Conservation (phyloP, 257 asterid species). For the Lycium ferocissimum region DNA sequence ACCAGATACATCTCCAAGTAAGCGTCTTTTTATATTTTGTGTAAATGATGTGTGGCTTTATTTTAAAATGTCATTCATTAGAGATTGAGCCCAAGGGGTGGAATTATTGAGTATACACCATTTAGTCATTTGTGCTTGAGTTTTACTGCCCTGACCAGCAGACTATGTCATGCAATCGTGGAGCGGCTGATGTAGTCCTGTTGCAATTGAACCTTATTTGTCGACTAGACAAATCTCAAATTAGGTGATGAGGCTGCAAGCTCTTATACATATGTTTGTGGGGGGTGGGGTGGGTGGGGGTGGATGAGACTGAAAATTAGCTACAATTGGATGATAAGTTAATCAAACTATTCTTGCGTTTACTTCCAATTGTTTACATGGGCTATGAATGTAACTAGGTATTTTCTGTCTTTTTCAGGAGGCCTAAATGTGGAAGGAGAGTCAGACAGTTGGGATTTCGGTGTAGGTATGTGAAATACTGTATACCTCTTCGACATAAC, state of each 20-base stretch:
- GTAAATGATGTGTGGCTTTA: neutral
- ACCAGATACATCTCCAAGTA: constrained; percentile 95
- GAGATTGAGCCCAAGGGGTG: neutral
- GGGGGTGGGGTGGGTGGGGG: no score
- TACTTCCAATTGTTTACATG: neutral
- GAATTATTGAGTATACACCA: neutral
- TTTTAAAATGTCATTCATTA: neutral
- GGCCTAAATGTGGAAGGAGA: constrained; percentile 97
- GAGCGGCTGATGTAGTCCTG: neutral
- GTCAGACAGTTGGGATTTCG: constrained; percentile 99
- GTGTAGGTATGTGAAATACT: constrained; percentile 67
- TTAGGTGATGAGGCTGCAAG: neutral
- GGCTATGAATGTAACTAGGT: neutral
- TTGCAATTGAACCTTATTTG: neutral
- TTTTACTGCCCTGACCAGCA: neutral
- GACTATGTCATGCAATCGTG: neutral
- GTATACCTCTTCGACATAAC: constrained; percentile 11
- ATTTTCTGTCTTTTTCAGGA: constrained; percentile 55
- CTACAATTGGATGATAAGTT: neutral
- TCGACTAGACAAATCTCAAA: neutral
- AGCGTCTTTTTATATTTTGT: constrained; percentile 33
- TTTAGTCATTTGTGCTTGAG: neutral
- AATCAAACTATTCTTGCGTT: neutral
- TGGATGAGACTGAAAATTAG: neutral
- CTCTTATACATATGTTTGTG: neutral